Base-by-base conservation (phyloP, 1,139 yeast species). In the Pichia cactophila region DNA sequence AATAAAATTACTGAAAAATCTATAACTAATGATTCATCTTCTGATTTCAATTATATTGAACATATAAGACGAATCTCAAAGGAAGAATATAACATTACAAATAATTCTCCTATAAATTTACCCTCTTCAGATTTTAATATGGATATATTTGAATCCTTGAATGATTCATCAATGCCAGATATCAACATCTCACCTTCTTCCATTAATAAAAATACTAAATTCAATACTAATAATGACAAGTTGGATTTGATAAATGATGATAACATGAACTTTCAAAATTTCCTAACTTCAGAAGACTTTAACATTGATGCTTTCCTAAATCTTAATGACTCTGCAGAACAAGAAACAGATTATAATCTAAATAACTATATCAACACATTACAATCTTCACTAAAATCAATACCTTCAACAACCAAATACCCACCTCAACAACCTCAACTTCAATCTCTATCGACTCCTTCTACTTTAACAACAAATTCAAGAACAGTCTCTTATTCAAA, bases 31-130 rank as follows among this genome's bases (percentile, higher is more conserved):
- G 23, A 29, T 14, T 42, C 50, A 5, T 28, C 20, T 26, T 26
- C 49, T 26, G 35, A 63, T 47, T 64, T 65, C 45, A 68, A 65
- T 49, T 65, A 65, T 50, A 62, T 65, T 29, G 67, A 63, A 45
- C 69, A 65, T 50, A 65, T 65, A 36, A 56, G 66, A 48, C 56
- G 61, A 45, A 62, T 64, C 33, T 63, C 68, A 26, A 61, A 59
- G 47, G 65, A 63, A 47, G 67, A 65, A 44, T 61, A 61, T 44
- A 63, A 61, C 9, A 52, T 57, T 16, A 56, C 56, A 35, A 54
- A 60, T n/a, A 58, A 58, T 35, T 8, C 14, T 10, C 38, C 38
- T 35, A 20, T 6, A 43, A 33, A 48, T 17, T 49, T 56, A 31
- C 14, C 11, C 10, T 33, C 35, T 11, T 20, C 28, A 5, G 45